These are phyloP conservation scores for Adiantum capillusveneris DNA, from an alignment of 75 land plant genomes.

Conservation along the genomic window DNA sequence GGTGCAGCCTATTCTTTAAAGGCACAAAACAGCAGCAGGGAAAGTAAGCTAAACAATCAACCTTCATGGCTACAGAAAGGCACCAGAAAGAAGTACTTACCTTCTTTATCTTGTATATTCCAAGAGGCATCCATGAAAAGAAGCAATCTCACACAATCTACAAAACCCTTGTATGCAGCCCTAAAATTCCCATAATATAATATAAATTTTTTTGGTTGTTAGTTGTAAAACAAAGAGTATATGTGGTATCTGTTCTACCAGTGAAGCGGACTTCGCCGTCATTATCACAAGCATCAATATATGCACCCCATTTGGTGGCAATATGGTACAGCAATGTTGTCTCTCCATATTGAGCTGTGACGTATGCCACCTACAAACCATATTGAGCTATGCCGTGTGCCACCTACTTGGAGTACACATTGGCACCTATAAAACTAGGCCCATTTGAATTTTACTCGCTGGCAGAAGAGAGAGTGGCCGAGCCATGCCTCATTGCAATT, in stretches of 20 bases:
- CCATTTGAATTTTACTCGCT: too few relatives aligned
- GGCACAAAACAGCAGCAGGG: constrained; percentile 6
- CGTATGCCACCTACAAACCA: constrained; percentile 74
- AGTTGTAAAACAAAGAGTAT: too few relatives aligned
- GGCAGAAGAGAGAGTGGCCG: too few relatives aligned
- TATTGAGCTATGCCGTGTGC: too few relatives aligned
- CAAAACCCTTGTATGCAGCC: constrained; percentile 99
- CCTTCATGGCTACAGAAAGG: too few relatives aligned
- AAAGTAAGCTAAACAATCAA: background rate
- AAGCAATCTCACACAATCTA: constrained; percentile 87
- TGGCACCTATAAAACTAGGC: too few relatives aligned
- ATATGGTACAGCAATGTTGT: constrained; percentile 82
- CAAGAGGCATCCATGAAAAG: constrained; percentile 86
- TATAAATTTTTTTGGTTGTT: too few relatives aligned
- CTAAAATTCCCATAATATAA: constrained; percentile 27
- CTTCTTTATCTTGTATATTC: constrained; percentile 94
- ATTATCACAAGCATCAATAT: constrained; percentile 83
- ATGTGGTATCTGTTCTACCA: too few relatives aligned
- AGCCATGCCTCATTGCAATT: too few relatives aligned
- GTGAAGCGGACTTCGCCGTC: constrained; percentile 93
- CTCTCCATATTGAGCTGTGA: constrained; percentile 98
- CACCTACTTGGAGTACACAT: too few relatives aligned
- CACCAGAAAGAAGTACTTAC: constrained; percentile 15
- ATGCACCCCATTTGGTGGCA: constrained; percentile 95
- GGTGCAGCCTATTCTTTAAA: constrained; percentile 71